Evolutionary conservation across 768 basidiomycete genomes (phyloP).

Genomic region (Suillus plorans): DNA sequence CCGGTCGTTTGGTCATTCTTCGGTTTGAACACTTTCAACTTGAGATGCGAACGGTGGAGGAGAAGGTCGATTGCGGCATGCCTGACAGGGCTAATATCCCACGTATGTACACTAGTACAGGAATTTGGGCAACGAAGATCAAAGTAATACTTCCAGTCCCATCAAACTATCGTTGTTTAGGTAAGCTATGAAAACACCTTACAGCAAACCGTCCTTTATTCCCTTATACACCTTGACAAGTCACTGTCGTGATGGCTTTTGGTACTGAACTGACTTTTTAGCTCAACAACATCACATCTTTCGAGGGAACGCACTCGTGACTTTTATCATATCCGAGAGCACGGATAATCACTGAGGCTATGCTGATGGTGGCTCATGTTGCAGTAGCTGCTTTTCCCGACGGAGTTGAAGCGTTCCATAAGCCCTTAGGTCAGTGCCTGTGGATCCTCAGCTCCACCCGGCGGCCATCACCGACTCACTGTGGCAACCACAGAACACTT

Average conservation of each 20-base stretch:
- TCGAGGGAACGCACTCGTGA: not conserved
- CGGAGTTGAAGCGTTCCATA: not conserved
- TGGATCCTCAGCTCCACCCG: not conserved
- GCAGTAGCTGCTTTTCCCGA: not conserved
- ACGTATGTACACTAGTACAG: slow-evolving; percentile 31
- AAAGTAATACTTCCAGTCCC: slow-evolving; percentile 26
- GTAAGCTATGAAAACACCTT: not conserved
- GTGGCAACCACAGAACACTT: not conserved
- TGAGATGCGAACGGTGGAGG: slow-evolving; percentile 17
- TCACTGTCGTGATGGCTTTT: not conserved
- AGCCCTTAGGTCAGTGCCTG: not conserved
- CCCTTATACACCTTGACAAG: not conserved
- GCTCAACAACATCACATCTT: not conserved
- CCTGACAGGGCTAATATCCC: slow-evolving; percentile 30
- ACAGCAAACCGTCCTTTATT: not conserved
- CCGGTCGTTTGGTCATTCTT: slow-evolving; percentile 28
- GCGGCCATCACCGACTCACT: not conserved
- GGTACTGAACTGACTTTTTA: not conserved
- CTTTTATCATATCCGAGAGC: not conserved
- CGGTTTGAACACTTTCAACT: slow-evolving; percentile 11
- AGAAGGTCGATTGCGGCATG: slow-evolving; percentile 29
- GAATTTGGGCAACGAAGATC: slow-evolving; percentile 29
- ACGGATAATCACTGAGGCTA: not conserved
- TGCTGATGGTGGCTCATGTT: not conserved
- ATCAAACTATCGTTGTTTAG: slow-evolving; percentile 24